Conservation (phyloP, 1,139 yeast species). For the Blastobotrys proliferans region DNA sequence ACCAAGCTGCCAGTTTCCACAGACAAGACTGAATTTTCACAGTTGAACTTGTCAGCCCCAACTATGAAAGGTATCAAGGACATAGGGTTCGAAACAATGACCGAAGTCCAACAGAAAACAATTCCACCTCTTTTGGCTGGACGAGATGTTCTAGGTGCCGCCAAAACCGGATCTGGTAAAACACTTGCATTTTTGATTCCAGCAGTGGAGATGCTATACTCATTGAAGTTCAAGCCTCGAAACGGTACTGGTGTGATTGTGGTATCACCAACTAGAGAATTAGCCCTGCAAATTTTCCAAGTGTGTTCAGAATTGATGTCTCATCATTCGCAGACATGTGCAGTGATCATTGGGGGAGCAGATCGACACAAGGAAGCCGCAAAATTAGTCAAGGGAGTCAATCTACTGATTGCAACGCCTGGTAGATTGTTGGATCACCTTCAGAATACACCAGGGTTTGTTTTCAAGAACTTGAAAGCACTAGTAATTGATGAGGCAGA, state of each 20-base stretch:
- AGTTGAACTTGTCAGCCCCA: slow-evolving; percentile 71
- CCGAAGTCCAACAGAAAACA: slow-evolving; percentile 88
- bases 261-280: slow-evolving; percentile 84
- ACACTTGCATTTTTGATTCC: slow-evolving; percentile 92
- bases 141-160: slow-evolving; percentile 95
- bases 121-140: slow-evolving; percentile 95
- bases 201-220: slow-evolving; percentile 85
- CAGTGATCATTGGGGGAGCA: slow-evolving; percentile 97
- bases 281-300: slow-evolving; percentile 95
- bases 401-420: slow-evolving; percentile 91
- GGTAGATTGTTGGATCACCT: slow-evolving; percentile 95
- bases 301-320: slow-evolving; percentile 93
- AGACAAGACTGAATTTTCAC: slow-evolving; percentile 38
- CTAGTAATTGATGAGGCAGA: slow-evolving; percentile 96
- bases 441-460: slow-evolving; percentile 91
- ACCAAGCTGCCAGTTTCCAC: slow-evolving; percentile 15
- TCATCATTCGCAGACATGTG: slow-evolving; percentile 88
- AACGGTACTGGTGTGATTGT: slow-evolving; percentile 89
- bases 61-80: slow-evolving; percentile 62
- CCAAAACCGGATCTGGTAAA: slow-evolving; percentile 97
- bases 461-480: slow-evolving; percentile 90
- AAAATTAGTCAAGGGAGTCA: slow-evolving; percentile 88
- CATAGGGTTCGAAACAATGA: slow-evolving; percentile 90
- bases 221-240: slow-evolving; percentile 85
- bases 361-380: slow-evolving; percentile 97